phyloP scores from a whole-genome alignment of 139 green algal genomes.

The Picochlorum sp. region DNA sequence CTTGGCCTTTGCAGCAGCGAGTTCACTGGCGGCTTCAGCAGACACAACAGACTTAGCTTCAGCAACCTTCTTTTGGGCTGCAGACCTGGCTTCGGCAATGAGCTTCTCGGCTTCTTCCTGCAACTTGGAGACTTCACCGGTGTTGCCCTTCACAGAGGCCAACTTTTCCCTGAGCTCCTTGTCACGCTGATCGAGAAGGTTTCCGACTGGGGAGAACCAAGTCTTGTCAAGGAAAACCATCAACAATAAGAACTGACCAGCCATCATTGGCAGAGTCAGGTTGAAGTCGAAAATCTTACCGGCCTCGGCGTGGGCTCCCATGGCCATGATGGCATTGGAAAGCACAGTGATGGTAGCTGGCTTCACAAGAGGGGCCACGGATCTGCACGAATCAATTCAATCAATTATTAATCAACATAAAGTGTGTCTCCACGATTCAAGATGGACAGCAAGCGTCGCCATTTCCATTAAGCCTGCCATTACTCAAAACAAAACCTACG shows the following conservation, averaged over 20 bases:
- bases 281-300: conserved; percentile 78
- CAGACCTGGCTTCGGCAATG: conserved; percentile 27
- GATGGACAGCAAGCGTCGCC: no score
- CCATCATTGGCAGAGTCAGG: conserved; percentile 66
- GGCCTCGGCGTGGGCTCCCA: conserved; percentile 59
- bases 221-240: conserved; percentile 92
- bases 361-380: conserved; percentile 35
- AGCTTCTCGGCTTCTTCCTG: conserved; percentile 38
- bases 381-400: conserved; percentile 1
- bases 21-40: conserved; percentile 27
- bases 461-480: no score
- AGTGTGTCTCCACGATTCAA: background rate
- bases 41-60: conserved; percentile 27
- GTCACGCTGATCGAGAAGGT: conserved; percentile 78
- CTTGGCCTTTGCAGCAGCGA: conserved; percentile 35
- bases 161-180: conserved; percentile 62
- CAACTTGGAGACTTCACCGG: conserved; percentile 24
- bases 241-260: conserved; percentile 68
- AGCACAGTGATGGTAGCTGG: conserved; percentile 35
- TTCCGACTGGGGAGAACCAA: conserved; percentile 81
- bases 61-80: conserved; percentile 27
- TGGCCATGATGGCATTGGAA: conserved; percentile 54
- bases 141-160: conserved; percentile 56
- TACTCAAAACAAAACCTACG: no score
- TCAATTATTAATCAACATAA: background rate